Percentiles rank a stretch among this genome's conserved stretches.
Conservation (phyloP, 2,329 filamentous ascomycete species). For the Hypoxylon sp. region DNA sequence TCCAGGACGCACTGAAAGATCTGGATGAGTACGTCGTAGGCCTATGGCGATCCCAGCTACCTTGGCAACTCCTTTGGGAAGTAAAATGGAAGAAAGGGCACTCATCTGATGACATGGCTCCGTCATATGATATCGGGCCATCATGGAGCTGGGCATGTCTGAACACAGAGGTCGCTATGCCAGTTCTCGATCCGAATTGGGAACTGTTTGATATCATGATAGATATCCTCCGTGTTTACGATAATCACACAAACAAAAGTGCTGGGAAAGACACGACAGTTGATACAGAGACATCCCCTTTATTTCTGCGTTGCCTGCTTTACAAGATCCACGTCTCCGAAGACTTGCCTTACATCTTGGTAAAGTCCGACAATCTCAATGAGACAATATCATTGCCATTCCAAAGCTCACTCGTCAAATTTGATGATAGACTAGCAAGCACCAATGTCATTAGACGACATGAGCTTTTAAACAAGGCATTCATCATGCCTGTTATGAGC, state of each 20-base stretch:
- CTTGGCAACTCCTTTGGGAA: constrained; percentile 8
- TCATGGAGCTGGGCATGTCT: constrained; percentile 19
- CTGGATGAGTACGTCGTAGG: constrained; percentile 14
- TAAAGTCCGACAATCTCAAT: no score
- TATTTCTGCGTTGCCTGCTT: not conserved
- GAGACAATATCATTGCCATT: no score
- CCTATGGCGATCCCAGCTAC: constrained; percentile 14
- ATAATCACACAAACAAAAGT: not conserved
- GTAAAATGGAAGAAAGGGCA: not conserved
- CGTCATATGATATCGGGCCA: constrained; percentile 7
- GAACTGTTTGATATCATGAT: not conserved
- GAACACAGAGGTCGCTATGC: not conserved
- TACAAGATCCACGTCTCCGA: no score
- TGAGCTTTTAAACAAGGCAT: not conserved
- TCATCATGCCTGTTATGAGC: not conserved
- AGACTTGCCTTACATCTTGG: no score
- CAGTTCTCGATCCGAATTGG: not conserved
- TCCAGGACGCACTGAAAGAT: constrained; percentile 4
- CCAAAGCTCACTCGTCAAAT: not conserved
- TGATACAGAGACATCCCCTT: not conserved
- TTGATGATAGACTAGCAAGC: not conserved
- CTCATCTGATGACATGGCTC: not conserved
- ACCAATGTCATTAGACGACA: no score
- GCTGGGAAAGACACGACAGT: no score
- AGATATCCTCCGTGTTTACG: not conserved